phyloP scores from a whole-genome alignment of 169 alveolate species.

The Theileria annulata region DNA sequence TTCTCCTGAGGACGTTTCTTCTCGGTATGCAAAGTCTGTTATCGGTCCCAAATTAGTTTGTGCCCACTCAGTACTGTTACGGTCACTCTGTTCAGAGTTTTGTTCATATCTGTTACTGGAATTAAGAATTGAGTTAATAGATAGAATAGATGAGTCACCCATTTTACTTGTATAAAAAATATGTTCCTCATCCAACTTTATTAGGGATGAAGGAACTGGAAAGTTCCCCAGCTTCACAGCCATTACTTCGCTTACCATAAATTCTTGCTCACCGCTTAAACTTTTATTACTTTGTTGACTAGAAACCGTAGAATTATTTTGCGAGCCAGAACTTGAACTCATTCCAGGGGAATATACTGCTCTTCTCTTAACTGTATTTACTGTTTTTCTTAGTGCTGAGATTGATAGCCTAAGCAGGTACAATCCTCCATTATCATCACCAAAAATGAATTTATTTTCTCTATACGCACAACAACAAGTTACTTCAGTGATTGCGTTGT shows the following conservation, averaged over 20 bases:
- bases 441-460: slow-evolving; percentile 36
- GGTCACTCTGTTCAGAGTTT: background rate
- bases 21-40: slow-evolving; percentile 54
- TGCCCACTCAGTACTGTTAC: slow-evolving; percentile 19
- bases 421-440: slow-evolving; percentile 54
- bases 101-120: background rate
- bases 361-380: background rate
- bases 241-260: slow-evolving; percentile 30
- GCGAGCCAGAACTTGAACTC: slow-evolving; percentile 14
- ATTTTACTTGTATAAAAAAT: slow-evolving; percentile 40
- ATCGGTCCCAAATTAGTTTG: slow-evolving; percentile 66
- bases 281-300: background rate
- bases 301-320: background rate
- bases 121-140: slow-evolving; percentile 8
- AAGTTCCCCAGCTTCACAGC: slow-evolving; percentile 22
- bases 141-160: slow-evolving; percentile 42
- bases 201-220: slow-evolving; percentile 54
- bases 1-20: slow-evolving; percentile 20
- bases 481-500: slow-evolving; percentile 42
- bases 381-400: background rate
- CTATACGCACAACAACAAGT: slow-evolving; percentile 28
- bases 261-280: background rate
- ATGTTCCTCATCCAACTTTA: slow-evolving; percentile 21
- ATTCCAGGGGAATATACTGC: slow-evolving; percentile 8
- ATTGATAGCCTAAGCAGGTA: slow-evolving; percentile 49